Evolutionary conservation across 257 asterid species (phyloP).

Genomic region (Gynochthodes officinalis): DNA sequence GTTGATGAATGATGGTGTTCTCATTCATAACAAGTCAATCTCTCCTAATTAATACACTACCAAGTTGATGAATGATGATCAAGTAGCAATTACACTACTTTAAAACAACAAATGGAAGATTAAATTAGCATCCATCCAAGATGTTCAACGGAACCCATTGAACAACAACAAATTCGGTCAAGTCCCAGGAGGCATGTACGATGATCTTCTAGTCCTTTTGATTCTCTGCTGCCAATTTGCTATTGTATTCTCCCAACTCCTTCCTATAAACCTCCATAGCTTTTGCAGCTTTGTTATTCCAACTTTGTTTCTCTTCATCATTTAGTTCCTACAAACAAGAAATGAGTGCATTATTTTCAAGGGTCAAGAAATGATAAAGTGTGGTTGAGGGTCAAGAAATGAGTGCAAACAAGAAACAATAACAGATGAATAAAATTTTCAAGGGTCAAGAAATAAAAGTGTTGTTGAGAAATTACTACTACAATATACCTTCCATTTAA

Average conservation of each 20-base stretch:
- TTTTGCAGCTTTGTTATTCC: constrained; percentile 70
- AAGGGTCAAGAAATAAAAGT: not conserved
- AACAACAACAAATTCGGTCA: constrained; percentile 25
- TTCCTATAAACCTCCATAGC: constrained; percentile 78
- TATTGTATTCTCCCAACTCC: constrained; percentile 72
- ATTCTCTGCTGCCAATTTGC: constrained; percentile 47
- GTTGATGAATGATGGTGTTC: too few relatives aligned
- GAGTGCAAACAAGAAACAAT: too few relatives aligned
- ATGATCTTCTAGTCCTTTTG: constrained; percentile 20
- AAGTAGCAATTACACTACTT: too few relatives aligned
- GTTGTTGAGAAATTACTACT: not conserved
- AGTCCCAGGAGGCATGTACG: not conserved
- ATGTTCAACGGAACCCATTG: constrained; percentile 63
- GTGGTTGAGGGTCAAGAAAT: not conserved
- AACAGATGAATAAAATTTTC: not conserved
- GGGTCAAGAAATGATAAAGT: not conserved
- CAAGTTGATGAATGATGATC: too few relatives aligned
- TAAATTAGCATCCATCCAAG: not conserved
- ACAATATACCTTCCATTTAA: constrained; percentile 73
- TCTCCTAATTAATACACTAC: too few relatives aligned
- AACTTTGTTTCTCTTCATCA: constrained; percentile 62
- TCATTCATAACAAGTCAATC: too few relatives aligned
- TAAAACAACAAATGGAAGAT: too few relatives aligned
- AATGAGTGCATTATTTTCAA: not conserved
- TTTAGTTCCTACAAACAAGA: constrained; percentile 41